Conservation (phyloP, 805 yeast genomes). For the Hanseniaspora occidentalis region DNA sequence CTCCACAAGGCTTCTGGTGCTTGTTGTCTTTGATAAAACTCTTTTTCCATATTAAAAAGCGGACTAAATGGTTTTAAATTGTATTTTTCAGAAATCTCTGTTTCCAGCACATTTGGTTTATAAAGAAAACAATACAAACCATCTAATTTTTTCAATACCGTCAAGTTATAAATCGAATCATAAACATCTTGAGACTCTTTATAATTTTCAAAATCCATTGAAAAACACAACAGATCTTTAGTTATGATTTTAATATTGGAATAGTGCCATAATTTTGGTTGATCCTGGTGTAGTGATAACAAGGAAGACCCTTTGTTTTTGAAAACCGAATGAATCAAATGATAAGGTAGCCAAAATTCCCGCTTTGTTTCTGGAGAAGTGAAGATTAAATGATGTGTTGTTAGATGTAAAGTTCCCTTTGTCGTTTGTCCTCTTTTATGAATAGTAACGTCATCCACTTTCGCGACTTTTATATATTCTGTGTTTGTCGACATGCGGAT, state of each 20-base stretch:
- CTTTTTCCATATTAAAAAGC: constrained; percentile 42
- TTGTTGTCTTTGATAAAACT: constrained; percentile 62
- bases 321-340: constrained; percentile 56
- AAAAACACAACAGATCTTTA: constrained; percentile 72
- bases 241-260: constrained; percentile 62
- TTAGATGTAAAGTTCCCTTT: constrained; percentile 54
- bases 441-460: constrained; percentile 39
- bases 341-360: constrained; percentile 90
- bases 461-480: constrained; percentile 46
- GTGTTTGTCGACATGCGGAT: constrained; percentile 19
- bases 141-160: constrained; percentile 39
- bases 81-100: background rate
- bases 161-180: constrained; percentile 55
- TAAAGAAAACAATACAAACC: constrained; percentile 75
- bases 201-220: constrained; percentile 59
- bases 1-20: constrained; percentile 47
- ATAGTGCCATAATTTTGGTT: constrained; percentile 17
- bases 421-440: constrained; percentile 43
- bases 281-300: constrained; percentile 6
- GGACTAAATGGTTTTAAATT: background rate
- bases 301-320: constrained; percentile 41
- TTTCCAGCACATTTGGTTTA: constrained; percentile 63
- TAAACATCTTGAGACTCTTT: constrained; percentile 55
- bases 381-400: constrained; percentile 68
- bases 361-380: constrained; percentile 27